phyloP scores from a whole-genome alignment of 169 alveolate species.

The Plasmodium adleri region DNA sequence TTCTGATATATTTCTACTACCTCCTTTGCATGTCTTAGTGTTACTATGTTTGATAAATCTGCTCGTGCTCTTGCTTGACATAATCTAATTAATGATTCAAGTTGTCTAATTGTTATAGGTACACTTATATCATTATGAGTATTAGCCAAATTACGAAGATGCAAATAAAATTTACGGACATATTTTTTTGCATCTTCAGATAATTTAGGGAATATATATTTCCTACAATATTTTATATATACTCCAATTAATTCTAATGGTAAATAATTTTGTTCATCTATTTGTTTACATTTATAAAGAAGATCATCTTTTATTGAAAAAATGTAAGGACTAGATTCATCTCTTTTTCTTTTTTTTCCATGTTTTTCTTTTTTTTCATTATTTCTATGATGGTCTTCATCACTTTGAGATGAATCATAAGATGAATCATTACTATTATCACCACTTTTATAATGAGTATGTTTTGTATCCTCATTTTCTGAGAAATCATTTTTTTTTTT shows the following conservation, averaged over 20 bases:
- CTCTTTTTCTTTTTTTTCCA: not conserved
- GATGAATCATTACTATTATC: not conserved
- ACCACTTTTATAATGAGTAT: not conserved
- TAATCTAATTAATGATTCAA: conserved; percentile 91
- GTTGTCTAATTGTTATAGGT: conserved; percentile 89
- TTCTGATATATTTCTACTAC: conserved; percentile 81
- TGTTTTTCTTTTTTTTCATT: not conserved
- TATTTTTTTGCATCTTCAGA: conserved; percentile 63
- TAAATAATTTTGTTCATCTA: conserved; percentile 31
- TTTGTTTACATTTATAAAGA: conserved; percentile 52
- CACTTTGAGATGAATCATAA: not conserved
- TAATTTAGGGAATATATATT: conserved; percentile 33
- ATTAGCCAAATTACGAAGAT: conserved; percentile 37
- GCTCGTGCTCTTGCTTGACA: conserved; percentile 94
- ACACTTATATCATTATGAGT: conserved; percentile 76
- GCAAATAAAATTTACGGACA: conserved; percentile 52
- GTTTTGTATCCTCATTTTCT: not conserved
- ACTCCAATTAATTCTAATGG: conserved; percentile 57
- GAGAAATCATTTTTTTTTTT: not conserved
- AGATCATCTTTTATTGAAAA: conserved; percentile 33
- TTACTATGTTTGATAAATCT: conserved; percentile 78
- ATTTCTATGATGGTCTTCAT: not conserved
- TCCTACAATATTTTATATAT: conserved; percentile 35
- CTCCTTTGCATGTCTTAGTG: conserved; percentile 80
- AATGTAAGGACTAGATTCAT: not conserved